Evolutionary conservation across 805 yeast species (phyloP).

Genomic region (Brettanomyces bruxellensis): DNA sequence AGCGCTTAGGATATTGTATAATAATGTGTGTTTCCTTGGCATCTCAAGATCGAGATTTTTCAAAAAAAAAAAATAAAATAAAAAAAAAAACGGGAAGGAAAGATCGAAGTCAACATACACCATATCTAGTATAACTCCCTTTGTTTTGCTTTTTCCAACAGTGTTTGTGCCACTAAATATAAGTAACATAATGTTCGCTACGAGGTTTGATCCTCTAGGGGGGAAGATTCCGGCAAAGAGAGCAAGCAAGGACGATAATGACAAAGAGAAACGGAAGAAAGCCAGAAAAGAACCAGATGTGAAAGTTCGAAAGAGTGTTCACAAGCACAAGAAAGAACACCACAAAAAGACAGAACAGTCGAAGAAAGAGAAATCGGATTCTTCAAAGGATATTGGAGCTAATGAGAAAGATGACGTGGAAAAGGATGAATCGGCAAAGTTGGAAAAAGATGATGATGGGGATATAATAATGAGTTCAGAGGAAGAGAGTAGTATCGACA

Average conservation of each 20-base stretch:
- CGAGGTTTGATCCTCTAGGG: constrained; percentile 47
- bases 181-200: constrained; percentile 44
- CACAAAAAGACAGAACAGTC: constrained; percentile 13
- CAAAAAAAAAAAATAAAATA: background rate
- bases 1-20: too few relatives aligned
- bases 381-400: background rate
- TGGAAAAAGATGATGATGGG: constrained; percentile 5
- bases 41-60: too few relatives aligned
- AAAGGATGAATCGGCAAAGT: constrained; percentile 7
- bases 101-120: too few relatives aligned
- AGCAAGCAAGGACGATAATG: constrained; percentile 23
- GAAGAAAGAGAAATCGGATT: constrained; percentile 2
- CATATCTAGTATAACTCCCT: too few relatives aligned
- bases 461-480: too few relatives aligned
- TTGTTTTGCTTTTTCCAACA: too few relatives aligned
- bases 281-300: constrained; percentile 1
- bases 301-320: constrained; percentile 7
- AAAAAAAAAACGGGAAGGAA: too few relatives aligned
- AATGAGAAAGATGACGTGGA: background rate
- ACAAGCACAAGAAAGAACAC: constrained; percentile 6
- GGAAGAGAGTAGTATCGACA: background rate
- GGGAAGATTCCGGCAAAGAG: constrained; percentile 20
- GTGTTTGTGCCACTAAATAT: too few relatives aligned
- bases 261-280: background rate
- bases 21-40: too few relatives aligned